Conservation (phyloP, 805 yeast genomes). For the Grigorovia humatica region DNA sequence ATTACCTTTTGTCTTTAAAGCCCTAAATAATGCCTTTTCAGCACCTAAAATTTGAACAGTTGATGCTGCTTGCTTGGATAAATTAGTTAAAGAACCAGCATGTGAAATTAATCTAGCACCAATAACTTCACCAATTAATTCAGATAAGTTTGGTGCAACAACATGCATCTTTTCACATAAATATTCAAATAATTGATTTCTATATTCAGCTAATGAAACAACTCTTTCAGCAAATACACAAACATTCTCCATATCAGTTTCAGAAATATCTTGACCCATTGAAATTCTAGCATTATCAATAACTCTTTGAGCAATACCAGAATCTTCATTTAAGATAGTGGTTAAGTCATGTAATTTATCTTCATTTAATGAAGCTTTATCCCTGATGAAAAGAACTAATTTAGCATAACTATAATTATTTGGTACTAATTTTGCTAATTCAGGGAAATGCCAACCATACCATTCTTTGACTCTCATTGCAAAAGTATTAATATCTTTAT, state of each 20-base stretch:
- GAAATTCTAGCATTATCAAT: slow-evolving; percentile 93
- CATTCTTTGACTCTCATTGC: slow-evolving; percentile 96
- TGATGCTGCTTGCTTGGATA: slow-evolving; percentile 97
- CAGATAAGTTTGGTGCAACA: slow-evolving; percentile 95
- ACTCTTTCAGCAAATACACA: slow-evolving; percentile 88
- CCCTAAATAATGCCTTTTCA: slow-evolving; percentile 93
- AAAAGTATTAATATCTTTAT: slow-evolving; percentile 95
- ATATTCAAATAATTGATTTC: slow-evolving; percentile 73
- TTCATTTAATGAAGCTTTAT: slow-evolving; percentile 73
- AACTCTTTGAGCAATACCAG: slow-evolving; percentile 82
- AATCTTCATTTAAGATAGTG: slow-evolving; percentile 75
- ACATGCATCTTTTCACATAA: slow-evolving; percentile 92
- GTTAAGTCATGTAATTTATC: slow-evolving; percentile 86
- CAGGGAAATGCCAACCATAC: slow-evolving; percentile 99
- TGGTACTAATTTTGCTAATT: slow-evolving; percentile 80
- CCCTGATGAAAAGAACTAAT: slow-evolving; percentile 71
- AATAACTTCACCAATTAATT: slow-evolving; percentile 95
- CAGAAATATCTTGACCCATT: slow-evolving; percentile 98
- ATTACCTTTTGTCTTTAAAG: slow-evolving; percentile 91
- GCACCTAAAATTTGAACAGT: slow-evolving; percentile 98
- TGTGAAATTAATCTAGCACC: slow-evolving; percentile 98
- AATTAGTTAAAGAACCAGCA: slow-evolving; percentile 93
- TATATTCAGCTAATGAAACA: slow-evolving; percentile 83
- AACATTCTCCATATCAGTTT: slow-evolving; percentile 87
- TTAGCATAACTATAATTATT: slow-evolving; percentile 83